Evolutionary conservation across 1,284 basidiomycete species (phyloP).

Genomic region (Xanthoconium separans): DNA sequence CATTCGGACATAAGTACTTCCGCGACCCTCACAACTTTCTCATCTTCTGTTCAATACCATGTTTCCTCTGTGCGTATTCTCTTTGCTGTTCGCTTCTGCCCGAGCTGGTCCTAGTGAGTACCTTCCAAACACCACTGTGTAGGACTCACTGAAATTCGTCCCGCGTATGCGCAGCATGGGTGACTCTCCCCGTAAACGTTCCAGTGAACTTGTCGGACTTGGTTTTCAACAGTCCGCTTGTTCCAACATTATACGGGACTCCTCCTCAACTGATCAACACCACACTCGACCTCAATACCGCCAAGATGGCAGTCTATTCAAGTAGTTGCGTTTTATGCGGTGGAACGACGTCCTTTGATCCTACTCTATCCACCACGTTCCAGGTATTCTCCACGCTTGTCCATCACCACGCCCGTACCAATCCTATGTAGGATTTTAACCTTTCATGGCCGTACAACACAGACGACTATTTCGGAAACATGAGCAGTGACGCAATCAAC

Average conservation of each 20-base stretch:
- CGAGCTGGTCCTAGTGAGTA: constrained; percentile 3
- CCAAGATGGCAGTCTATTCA: constrained; percentile 18
- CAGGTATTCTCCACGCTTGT: constrained; percentile 10
- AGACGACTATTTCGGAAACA: constrained; percentile 10
- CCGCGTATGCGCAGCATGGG: constrained; percentile 9
- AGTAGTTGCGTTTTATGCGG: constrained; percentile 23
- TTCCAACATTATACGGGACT: constrained; percentile 22
- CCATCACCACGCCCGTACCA: neutral
- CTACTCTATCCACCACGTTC: constrained; percentile 18
- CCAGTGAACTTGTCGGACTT: constrained; percentile 11
- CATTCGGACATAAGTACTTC: neutral
- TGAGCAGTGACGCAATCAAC: constrained; percentile 12
- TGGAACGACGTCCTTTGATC: constrained; percentile 19
- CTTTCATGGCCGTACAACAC: constrained; percentile 13
- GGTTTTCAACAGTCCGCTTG: constrained; percentile 17
- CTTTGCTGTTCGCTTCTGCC: neutral
- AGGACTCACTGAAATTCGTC: neutral
- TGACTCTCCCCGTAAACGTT: constrained; percentile 14
- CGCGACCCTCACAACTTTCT: neutral
- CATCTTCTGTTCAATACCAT: neutral
- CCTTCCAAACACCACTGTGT: neutral
- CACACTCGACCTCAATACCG: constrained; percentile 19
- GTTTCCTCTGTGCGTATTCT: neutral
- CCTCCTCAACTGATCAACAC: constrained; percentile 23
- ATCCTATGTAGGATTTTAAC: constrained; percentile 3